A percentile compares a stretch with the other conserved stretches of the same genome.
Evolutionary conservation across 1,139 yeast genomes (phyloP).

Genomic region (Zygoascus hellenicus): DNA sequence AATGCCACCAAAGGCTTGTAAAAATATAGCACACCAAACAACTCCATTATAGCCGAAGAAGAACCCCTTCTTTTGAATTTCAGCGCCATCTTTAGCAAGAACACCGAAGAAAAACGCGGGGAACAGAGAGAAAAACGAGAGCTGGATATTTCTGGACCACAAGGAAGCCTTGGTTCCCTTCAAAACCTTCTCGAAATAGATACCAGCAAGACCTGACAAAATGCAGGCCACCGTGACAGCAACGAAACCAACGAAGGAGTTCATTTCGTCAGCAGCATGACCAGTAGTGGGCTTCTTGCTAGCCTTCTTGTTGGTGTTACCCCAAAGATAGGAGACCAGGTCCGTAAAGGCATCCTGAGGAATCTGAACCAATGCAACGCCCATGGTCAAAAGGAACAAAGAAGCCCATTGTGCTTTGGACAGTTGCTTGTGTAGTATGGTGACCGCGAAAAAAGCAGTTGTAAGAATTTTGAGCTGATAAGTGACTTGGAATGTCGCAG

Average conservation of each 20-base stretch:
- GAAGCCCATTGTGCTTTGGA: slow-evolving; percentile 35
- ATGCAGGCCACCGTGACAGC: slow-evolving; percentile 38
- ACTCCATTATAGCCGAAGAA: slow-evolving; percentile 38
- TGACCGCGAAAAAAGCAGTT: slow-evolving; percentile 40
- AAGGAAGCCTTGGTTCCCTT: slow-evolving; percentile 35
- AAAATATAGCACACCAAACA: slow-evolving; percentile 36
- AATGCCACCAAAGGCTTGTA: slow-evolving; percentile 41
- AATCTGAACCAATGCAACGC: slow-evolving; percentile 40
- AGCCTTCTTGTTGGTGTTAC: not conserved
- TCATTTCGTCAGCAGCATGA: slow-evolving; percentile 20
- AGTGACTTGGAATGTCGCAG: slow-evolving; percentile 41
- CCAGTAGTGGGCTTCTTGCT: slow-evolving; percentile 2
- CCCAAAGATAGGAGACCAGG: slow-evolving; percentile 15
- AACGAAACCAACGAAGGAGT: slow-evolving; percentile 32
- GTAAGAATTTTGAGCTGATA: slow-evolving; percentile 41
- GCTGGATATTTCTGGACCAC: slow-evolving; percentile 39
- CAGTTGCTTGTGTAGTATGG: slow-evolving; percentile 34
- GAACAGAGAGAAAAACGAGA: slow-evolving; percentile 37
- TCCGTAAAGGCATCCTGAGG: slow-evolving; percentile 30
- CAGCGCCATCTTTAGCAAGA: slow-evolving; percentile 33
- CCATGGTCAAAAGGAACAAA: slow-evolving; percentile 34
- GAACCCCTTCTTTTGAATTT: slow-evolving; percentile 35
- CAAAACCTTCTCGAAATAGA: slow-evolving; percentile 39
- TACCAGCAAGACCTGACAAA: slow-evolving; percentile 39
- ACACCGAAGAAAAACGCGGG: slow-evolving; percentile 39